Conservation (phyloP, 257 asterid species). For the Paulownia fortunei region DNA sequence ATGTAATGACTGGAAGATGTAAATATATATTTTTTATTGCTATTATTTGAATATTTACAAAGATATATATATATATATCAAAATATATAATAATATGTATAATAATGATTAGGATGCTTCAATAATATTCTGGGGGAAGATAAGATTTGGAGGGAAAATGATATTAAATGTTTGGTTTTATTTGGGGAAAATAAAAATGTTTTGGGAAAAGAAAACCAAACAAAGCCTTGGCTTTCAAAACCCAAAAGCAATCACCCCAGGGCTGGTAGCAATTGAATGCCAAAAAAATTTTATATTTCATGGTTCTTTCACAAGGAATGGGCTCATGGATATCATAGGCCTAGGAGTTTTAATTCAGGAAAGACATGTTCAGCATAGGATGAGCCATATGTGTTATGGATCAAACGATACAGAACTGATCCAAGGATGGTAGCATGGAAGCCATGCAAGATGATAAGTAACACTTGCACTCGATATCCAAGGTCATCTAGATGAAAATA, state of each 20-base stretch:
- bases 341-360: too few species aligned
- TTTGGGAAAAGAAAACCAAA: not conserved
- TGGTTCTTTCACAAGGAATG: not conserved
- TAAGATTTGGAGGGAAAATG: not conserved
- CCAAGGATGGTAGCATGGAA: not conserved
- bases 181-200: not conserved
- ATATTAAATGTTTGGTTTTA: not conserved
- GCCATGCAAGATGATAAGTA: not conserved
- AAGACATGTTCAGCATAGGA: too few species aligned
- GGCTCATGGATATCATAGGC: not conserved
- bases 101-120: not conserved
- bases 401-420: not conserved
- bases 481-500: not conserved
- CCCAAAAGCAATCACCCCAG: not conserved
- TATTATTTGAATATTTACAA: too few species aligned
- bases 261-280: slow-evolving; percentile 5
- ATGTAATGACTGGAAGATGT: not conserved
- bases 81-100: not conserved
- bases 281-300: not conserved
- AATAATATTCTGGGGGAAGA: not conserved
- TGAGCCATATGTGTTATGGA: slow-evolving; percentile 1
- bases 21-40: not conserved
- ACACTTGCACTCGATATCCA: not conserved
- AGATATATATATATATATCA: too few species aligned
- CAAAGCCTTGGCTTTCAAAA: not conserved